Conservation (phyloP, 176 grass and related monocot species). For the Oryza meyeriana region DNA sequence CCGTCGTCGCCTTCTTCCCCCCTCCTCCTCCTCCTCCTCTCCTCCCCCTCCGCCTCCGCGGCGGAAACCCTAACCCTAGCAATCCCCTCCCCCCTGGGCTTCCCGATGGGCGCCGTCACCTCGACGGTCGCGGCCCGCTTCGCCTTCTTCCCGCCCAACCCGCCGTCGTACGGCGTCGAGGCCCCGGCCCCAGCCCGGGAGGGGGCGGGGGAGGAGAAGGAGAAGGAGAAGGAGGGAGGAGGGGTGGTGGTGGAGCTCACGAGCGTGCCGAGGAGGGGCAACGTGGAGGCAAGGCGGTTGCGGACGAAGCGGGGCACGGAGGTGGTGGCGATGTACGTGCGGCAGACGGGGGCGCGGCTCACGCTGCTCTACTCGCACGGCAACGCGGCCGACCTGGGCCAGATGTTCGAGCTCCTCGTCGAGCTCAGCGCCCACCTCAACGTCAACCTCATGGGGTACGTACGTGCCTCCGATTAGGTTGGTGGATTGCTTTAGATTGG, state of each 20-base stretch:
- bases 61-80: conserved; percentile 20
- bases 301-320: conserved; percentile 69
- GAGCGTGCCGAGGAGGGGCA: conserved; percentile 50
- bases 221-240: neutral
- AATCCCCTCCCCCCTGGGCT: neutral
- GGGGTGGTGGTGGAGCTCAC: conserved; percentile 49
- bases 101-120: conserved; percentile 67
- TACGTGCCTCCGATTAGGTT: neutral
- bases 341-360: conserved; percentile 60
- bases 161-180: conserved; percentile 63
- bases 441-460: conserved; percentile 97
- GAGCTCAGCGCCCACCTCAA: conserved; percentile 91
- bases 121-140: conserved; percentile 77
- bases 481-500: conserved; percentile 10
- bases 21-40: neutral
- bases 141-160: conserved; percentile 81
- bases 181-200: neutral
- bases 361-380: conserved; percentile 97
- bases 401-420: conserved; percentile 95
- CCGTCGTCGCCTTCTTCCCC: neutral
- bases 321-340: conserved; percentile 85
- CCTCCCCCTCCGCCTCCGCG: neutral
- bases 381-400: conserved; percentile 94
- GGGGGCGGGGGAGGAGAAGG: neutral
- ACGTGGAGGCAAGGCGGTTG: conserved; percentile 82